Conservation (phyloP, 768 basidiomycete species). For the Leccinum broughii region DNA sequence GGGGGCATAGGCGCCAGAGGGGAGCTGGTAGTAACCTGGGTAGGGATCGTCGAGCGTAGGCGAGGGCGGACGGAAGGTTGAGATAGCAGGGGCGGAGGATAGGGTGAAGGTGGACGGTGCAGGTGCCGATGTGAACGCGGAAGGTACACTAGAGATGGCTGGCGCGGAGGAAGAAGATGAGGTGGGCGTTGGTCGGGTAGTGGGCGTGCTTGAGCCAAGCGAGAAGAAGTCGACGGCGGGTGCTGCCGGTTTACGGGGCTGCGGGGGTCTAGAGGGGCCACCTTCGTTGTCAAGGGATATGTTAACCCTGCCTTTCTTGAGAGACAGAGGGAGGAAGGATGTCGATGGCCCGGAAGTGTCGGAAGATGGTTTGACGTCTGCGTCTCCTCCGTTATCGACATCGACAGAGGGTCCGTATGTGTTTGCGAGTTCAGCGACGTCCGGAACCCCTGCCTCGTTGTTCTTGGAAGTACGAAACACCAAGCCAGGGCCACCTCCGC, state of each 20-base stretch:
- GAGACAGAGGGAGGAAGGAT: constrained; percentile 58
- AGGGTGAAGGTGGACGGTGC: constrained; percentile 60
- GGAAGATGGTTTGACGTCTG: not conserved
- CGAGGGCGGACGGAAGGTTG: constrained; percentile 69
- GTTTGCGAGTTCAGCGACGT: constrained; percentile 22
- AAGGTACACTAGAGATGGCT: constrained; percentile 41
- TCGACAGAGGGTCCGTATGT: constrained; percentile 24
- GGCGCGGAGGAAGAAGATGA: constrained; percentile 5
- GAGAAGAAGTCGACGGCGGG: constrained; percentile 69
- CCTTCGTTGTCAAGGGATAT: constrained; percentile 48
- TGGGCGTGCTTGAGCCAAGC: constrained; percentile 40
- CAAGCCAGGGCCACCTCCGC: constrained; percentile 60
- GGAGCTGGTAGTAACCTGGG: constrained; percentile 85
- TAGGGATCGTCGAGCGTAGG: constrained; percentile 76
- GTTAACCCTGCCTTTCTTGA: constrained; percentile 61
- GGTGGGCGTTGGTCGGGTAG: constrained; percentile 7
- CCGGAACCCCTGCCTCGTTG: constrained; percentile 8
- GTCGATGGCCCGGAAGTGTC: constrained; percentile 30
- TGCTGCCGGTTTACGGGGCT: constrained; percentile 18
- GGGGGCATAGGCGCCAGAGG: constrained; percentile 77
- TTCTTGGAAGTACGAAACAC: constrained; percentile 47
- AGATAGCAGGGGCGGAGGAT: constrained; percentile 69
- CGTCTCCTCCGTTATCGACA: constrained; percentile 6
- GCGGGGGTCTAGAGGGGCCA: constrained; percentile 11
- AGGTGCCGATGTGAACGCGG: constrained; percentile 75